Percentiles rank a stretch among this genome's conserved stretches.
phyloP scores from a whole-genome alignment of 2,329 filamentous ascomycete species.

The Colletotrichum tropicicola region DNA sequence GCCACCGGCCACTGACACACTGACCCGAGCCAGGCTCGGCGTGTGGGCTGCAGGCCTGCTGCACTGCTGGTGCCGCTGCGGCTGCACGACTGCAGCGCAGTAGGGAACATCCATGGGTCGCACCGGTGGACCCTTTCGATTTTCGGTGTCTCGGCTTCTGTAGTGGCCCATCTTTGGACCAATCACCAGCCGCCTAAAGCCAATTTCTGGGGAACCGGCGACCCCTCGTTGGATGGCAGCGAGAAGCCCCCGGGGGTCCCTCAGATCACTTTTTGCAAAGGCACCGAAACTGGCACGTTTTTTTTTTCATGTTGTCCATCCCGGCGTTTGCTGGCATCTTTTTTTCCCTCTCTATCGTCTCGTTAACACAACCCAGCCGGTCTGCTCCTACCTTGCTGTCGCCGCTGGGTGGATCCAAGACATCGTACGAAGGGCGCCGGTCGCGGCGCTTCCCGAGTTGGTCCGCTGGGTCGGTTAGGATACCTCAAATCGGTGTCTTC shows the following conservation, averaged over 20 bases:
- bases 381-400: not conserved
- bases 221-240: conserved; percentile 9
- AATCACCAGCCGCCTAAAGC: not conserved
- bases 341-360: not conserved
- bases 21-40: not conserved
- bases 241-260: not conserved
- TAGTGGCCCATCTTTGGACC: not conserved
- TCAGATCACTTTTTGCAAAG: conserved; percentile 1
- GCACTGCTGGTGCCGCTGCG: not conserved
- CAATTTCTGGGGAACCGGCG: conserved; percentile 11
- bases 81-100: not conserved
- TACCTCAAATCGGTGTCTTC: not conserved
- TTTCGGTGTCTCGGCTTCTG: conserved; percentile 19
- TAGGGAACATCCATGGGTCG: not conserved
- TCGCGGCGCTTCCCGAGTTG: not conserved
- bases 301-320: not conserved
- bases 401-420: not conserved
- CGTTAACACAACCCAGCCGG: not conserved
- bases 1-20: conserved; percentile 2
- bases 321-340: not conserved
- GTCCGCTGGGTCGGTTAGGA: not conserved
- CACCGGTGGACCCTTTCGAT: not conserved
- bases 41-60: not conserved
- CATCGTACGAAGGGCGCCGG: conserved; percentile 11
- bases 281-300: not conserved